Evolutionary conservation across 129 eudicot species (phyloP).

Genomic region (Tagetes patula): DNA sequence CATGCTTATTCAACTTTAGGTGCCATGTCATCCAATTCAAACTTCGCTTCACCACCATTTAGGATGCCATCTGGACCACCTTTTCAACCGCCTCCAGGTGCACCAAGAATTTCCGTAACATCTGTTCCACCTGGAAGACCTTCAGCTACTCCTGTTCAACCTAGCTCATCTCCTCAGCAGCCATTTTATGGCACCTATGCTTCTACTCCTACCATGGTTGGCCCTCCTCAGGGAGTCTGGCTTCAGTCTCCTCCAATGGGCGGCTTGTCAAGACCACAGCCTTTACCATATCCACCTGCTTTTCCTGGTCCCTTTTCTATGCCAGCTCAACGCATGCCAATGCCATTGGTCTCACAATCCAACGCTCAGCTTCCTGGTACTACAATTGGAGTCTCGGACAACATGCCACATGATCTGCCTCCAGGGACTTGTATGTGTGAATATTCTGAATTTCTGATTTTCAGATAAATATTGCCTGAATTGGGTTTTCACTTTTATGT

Average conservation of each 20-base stretch:
- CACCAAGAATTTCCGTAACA: slow-evolving; percentile 36
- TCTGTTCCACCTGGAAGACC: slow-evolving; percentile 54
- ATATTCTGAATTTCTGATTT: slow-evolving; percentile 17
- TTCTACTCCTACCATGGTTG: slow-evolving; percentile 46
- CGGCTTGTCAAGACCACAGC: slow-evolving; percentile 59
- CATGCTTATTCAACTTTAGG: slow-evolving; percentile 41
- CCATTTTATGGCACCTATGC: slow-evolving; percentile 44
- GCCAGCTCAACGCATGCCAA: slow-evolving; percentile 53
- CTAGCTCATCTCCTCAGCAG: slow-evolving; percentile 50
- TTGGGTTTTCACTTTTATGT: slow-evolving; percentile 7
- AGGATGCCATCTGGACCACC: slow-evolving; percentile 55
- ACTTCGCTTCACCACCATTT: slow-evolving; percentile 33
- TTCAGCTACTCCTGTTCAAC: slow-evolving; percentile 41
- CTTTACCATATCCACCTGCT: slow-evolving; percentile 54
- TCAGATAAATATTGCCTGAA: background rate
- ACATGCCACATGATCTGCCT: slow-evolving; percentile 56
- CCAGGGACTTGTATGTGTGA: slow-evolving; percentile 70
- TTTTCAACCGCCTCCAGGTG: slow-evolving; percentile 55
- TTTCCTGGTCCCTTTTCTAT: slow-evolving; percentile 61
- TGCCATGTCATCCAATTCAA: slow-evolving; percentile 37
- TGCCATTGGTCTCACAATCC: slow-evolving; percentile 45
- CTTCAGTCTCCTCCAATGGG: slow-evolving; percentile 57
- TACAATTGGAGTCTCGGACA: slow-evolving; percentile 51
- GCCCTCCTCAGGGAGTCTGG: slow-evolving; percentile 75
- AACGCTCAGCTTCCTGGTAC: slow-evolving; percentile 84